Conservation (phyloP, 352 stramenopile species). For the Globisporangium mamillatum region DNA sequence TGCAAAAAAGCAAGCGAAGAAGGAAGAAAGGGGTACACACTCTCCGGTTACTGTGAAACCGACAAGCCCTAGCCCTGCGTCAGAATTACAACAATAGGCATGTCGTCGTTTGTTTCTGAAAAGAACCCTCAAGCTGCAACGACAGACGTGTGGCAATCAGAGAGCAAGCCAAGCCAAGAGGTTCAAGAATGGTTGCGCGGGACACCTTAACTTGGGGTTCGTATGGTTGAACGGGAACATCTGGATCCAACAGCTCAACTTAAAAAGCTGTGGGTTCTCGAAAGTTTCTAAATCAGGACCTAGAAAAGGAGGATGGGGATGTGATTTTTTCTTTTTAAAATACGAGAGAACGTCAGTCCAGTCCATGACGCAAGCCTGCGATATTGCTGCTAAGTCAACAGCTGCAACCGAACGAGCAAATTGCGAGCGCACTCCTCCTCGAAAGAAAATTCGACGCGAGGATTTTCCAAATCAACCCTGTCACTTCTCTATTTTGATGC, state of each 20-base stretch:
- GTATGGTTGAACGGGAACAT: slow-evolving; percentile 10
- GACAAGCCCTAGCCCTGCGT: background rate
- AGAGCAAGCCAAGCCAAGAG: background rate
- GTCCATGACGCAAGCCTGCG: background rate
- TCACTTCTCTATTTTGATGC: background rate
- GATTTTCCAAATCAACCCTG: background rate
- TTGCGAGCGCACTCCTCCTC: background rate
- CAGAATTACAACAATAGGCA: background rate
- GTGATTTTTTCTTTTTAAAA: background rate
- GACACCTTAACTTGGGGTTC: background rate
- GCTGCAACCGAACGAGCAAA: background rate
- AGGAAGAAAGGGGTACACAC: slow-evolving; percentile 8
- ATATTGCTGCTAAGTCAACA: slow-evolving; percentile 2
- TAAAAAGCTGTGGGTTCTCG: background rate
- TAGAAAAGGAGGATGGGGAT: background rate
- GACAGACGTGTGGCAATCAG: background rate
- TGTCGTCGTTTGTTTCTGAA: slow-evolving; percentile 7
- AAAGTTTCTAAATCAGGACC: slow-evolving; percentile 3
- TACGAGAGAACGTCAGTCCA: background rate
- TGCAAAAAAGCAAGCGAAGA: slow-evolving; percentile 3
- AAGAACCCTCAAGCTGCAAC: slow-evolving; percentile 7
- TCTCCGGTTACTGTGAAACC: background rate
- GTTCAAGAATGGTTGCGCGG: background rate
- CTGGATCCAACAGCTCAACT: background rate
- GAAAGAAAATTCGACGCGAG: background rate